Base-by-base conservation (phyloP, 2,329 filamentous ascomycete species). In the Colletotrichum abscissum region DNA sequence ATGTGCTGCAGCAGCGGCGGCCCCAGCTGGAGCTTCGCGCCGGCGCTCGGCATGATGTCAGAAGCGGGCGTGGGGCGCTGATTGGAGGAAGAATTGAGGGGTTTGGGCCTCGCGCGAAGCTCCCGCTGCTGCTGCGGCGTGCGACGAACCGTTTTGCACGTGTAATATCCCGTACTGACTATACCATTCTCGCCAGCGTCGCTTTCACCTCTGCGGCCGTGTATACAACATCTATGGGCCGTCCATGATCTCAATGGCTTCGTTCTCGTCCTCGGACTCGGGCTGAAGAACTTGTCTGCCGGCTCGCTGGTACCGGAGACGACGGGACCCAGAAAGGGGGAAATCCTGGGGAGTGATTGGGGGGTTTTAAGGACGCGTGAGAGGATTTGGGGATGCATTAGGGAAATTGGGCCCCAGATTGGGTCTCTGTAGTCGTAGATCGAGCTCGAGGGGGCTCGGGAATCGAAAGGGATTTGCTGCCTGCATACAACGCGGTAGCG, bases 41-140 rank as follows among this genome's bases (percentile, higher is more conserved):
- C 72, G 71, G 59, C 33, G 55, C 9, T 67, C 66, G 74, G 74
- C 68, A 75, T 75, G 74, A 75, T 74, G 74, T 75, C 74, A 74
- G 67, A 64, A 62, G 62, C 56, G 68, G 67, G 33, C 60, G 65
- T 24, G 54, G 62, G 16, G 5, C 38, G 30, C 24, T 67, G 64
- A 75, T 75, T 74, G 74, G 74, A 74, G 74, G 74, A 75, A 72
- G 24, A 72, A 74, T 75, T 74, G 72, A 67, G 74, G 72, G 74
- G 74, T 72, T 62, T 67, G 16, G 22, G 63, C 9, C 14, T 16
- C 57, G 58, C 12, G 28, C 49, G 57, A 22, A 33, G 35, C 60
- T 54, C 14, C 60, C 11, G 24, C 28, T 38, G 65, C 57, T 28
- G 55, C 4, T 14, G 55, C 55, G 38, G 12, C 11, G 46, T 26